A percentile compares a stretch with the other conserved stretches of the same genome.
Conservation (phyloP, 768 basidiomycete species). For the Russula dissimulans region DNA sequence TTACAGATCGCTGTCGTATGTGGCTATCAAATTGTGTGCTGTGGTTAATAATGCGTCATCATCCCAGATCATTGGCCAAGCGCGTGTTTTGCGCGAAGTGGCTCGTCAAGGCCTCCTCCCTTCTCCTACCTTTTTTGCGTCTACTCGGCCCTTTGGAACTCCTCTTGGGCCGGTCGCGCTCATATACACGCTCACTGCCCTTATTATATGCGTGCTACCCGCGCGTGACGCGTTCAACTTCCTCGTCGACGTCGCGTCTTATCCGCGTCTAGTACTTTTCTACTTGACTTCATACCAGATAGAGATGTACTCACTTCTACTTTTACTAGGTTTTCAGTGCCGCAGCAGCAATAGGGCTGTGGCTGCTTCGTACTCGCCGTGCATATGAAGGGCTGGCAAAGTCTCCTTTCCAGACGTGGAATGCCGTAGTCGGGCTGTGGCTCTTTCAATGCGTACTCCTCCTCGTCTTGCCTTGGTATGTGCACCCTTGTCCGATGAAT, state of each 20-base stretch:
- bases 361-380: slow-evolving; percentile 26
- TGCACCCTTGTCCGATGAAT: neutral
- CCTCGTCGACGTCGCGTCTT: slow-evolving; percentile 31
- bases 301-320: neutral
- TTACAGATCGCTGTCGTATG: slow-evolving; percentile 21
- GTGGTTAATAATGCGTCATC: neutral
- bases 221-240: slow-evolving; percentile 31
- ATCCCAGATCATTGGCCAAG: slow-evolving; percentile 30
- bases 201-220: slow-evolving; percentile 35
- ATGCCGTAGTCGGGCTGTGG: slow-evolving; percentile 22
- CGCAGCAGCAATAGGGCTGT: slow-evolving; percentile 26
- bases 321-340: slow-evolving; percentile 21
- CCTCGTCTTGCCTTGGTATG: slow-evolving; percentile 29
- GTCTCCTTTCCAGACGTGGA: slow-evolving; percentile 19
- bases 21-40: neutral
- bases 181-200: slow-evolving; percentile 30
- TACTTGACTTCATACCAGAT: neutral
- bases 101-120: slow-evolving; percentile 46
- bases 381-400: slow-evolving; percentile 20
- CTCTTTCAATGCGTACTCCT: slow-evolving; percentile 23
- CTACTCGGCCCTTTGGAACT: slow-evolving; percentile 41
- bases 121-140: slow-evolving; percentile 38
- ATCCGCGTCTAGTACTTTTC: slow-evolving; percentile 30
- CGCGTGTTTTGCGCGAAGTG: slow-evolving; percentile 41
- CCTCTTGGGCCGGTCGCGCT: slow-evolving; percentile 36